Evolutionary conservation across 768 basidiomycete genomes (phyloP), one percentile per base, ranked within the genome.

Genomic region (Clitopilus hobsonii): DNA sequence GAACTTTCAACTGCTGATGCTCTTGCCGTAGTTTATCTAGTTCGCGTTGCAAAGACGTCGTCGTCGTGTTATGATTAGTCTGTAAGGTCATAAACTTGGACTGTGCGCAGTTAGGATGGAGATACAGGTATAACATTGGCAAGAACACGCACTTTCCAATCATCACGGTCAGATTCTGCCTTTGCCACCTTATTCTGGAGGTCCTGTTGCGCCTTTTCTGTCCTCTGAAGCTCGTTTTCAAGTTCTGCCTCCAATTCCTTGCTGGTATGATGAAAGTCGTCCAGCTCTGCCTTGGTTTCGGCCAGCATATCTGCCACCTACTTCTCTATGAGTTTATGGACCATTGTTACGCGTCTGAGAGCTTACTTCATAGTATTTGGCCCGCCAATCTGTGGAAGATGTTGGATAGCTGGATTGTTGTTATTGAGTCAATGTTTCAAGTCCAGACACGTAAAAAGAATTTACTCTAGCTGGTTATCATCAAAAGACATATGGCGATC

Each of bases 171-270:
- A 32, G 70, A 69, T 65, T 91, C 89, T 49, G 88, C 80, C 62
- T 78, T 83, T 27, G 80, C 75, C 25, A 82, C 84, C 70, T 87
- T 91, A 61, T 83, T 77, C 73, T 79, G 85, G 28, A 91, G 80
- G 22, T 92, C 91, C 66, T 86, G 83, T 66, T 93, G 89, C 1
- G 88, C 79, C 69, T 85, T 89, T 74, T 95, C 91, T 36, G 92
- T 90, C 53, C 88, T 78, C 65, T 91, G 90, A 55, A 98, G 74
- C 68, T 98, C 96, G 58, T 81, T 81, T 78, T 95, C 94, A 61
- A 98, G 73, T 71, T 98, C 96, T 55, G 93, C 89, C 72, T 96
- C 94, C 29, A 96, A 82, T 60, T 95, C 93, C 71, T 89, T 92
- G 75, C 89, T 88, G 58, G 89, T 86, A 61, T 85, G 78, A 63